Evolutionary conservation across 1,139 yeast species (phyloP).

Genomic region (Kurtzmaniella quercitrusa): DNA sequence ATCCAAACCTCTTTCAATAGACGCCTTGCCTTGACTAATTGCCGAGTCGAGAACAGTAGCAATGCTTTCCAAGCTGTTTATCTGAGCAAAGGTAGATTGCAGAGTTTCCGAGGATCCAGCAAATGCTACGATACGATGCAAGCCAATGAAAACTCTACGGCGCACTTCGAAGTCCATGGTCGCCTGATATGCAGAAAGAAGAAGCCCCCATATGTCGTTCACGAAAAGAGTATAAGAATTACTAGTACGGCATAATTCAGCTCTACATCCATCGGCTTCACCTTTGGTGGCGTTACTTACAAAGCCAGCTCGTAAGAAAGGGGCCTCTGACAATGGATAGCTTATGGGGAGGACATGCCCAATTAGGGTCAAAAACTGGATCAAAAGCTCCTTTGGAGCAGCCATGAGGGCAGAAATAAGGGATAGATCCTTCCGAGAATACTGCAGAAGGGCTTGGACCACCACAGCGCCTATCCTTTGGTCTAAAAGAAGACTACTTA

Average conservation of each 20-base stretch:
- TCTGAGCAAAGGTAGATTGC: conserved; percentile 14
- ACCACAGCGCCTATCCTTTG: conserved; percentile 43
- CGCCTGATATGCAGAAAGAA: conserved; percentile 69
- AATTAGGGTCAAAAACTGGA: conserved; percentile 53
- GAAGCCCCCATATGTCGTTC: conserved; percentile 50
- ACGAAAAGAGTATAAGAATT: conserved; percentile 34
- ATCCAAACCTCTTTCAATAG: conserved; percentile 10
- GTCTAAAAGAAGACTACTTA: conserved; percentile 36
- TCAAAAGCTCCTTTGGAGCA: conserved; percentile 62
- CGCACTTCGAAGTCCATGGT: conserved; percentile 69
- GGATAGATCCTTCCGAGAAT: conserved; percentile 17
- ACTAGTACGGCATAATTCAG: conserved; percentile 18
- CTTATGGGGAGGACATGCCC: conserved; percentile 53
- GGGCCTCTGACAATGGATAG: conserved; percentile 26
- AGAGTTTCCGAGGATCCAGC: conserved; percentile 6
- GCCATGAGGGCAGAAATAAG: conserved; percentile 59
- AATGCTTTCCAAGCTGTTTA: conserved; percentile 26
- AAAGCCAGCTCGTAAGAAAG: conserved; percentile 25
- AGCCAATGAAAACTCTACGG: conserved; percentile 51
- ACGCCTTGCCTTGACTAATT: conserved; percentile 53
- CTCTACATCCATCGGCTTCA: conserved; percentile 24
- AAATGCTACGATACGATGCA: conserved; percentile 50
- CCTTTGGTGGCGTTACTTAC: conserved; percentile 22
- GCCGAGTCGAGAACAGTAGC: conserved; percentile 61
- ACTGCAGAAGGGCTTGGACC: conserved; percentile 40